Evolutionary conservation across 2,329 filamentous ascomycete species (phyloP), one percentile per base, ranked within the genome.

Genomic region (Aureobasidium mangrovei): DNA sequence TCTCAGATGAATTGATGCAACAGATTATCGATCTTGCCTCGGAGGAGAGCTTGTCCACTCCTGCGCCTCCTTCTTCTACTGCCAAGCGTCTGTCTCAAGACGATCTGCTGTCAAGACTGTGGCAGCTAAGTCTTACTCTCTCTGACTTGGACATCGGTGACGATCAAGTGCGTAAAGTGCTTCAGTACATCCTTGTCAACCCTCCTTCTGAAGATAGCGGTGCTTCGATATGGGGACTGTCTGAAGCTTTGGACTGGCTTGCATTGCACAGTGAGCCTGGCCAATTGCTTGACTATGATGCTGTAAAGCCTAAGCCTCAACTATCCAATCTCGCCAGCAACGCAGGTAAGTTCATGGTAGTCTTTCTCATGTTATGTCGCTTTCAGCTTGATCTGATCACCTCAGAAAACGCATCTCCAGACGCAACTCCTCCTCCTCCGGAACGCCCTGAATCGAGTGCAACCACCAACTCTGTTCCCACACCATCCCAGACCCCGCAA

Each of bases 201-300:
- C 82, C 82, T 29, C 77, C 83, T 10, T 63, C 68, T 56, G 67
- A 69, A 31, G 83, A 82, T 58, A 77, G 85, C 53, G 72, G 76
- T 2, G 64, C 73, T 26, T 77, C 77, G 41, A 79, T 90, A 10
- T 95, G 89, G 87, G 90, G 91, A 7, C 72, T 97, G 35, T 85
- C 94, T 58, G 91, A 95, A 69, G 83, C 87, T 28, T 69, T 98
- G 24, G 88, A 96, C 62, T 95, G 90, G 88, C 77, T 97, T 53
- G 88, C 89, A n/a, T 75, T 88, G 60, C 81, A 93, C 65, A 88
- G 85, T 62, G 72, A 77, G 10, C 36, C 54, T 28, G 60, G 57
- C 26, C 62, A 66, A 46, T 57, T 68, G 26, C 56, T 59, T 52
- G 65, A 68, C 10, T 69, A 68, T 54, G 67, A 69, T 56, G 60